Conservation (phyloP, 306 rosid genomes). For the Vigna unguiculata region DNA sequence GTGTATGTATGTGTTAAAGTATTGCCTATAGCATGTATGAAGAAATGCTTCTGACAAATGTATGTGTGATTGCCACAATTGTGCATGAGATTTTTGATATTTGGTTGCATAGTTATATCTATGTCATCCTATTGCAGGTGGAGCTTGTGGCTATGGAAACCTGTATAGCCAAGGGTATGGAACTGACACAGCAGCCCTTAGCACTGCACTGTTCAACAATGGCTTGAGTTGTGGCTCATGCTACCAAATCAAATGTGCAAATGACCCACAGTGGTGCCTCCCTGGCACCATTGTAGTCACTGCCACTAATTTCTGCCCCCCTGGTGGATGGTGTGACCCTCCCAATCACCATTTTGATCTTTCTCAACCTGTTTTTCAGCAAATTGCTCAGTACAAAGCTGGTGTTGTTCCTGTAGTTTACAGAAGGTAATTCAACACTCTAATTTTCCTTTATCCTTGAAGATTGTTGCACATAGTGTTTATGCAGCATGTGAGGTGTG, state of each 20-base stretch:
- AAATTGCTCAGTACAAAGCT: slow-evolving; percentile 73
- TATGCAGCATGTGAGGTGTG: neutral
- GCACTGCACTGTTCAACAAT: slow-evolving; percentile 75
- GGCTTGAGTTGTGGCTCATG: slow-evolving; percentile 88
- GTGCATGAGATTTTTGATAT: neutral
- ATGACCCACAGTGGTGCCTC: slow-evolving; percentile 80
- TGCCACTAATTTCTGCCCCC: slow-evolving; percentile 89
- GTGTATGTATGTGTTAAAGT: neutral
- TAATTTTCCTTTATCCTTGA: neutral
- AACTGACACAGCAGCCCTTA: slow-evolving; percentile 80
- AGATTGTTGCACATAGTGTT: neutral
- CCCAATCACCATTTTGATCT: slow-evolving; percentile 82
- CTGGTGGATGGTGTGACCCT: slow-evolving; percentile 94
- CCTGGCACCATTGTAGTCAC: slow-evolving; percentile 69
- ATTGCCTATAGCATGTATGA: neutral
- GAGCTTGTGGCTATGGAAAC: slow-evolving; percentile 92
- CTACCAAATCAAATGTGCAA: slow-evolving; percentile 67
- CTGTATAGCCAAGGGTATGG: slow-evolving; percentile 84
- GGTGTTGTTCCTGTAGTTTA: slow-evolving; percentile 77
- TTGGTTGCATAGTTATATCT: neutral
- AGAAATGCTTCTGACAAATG: neutral
- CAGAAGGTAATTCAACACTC: slow-evolving; percentile 53
- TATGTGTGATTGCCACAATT: neutral
- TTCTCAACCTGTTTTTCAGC: slow-evolving; percentile 76
- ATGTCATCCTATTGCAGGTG: slow-evolving; percentile 52